A percentile compares a stretch with the other conserved stretches of the same genome.
Evolutionary conservation across 768 basidiomycete genomes (phyloP).

Genomic region (Rhizopogon vesiculosus): DNA sequence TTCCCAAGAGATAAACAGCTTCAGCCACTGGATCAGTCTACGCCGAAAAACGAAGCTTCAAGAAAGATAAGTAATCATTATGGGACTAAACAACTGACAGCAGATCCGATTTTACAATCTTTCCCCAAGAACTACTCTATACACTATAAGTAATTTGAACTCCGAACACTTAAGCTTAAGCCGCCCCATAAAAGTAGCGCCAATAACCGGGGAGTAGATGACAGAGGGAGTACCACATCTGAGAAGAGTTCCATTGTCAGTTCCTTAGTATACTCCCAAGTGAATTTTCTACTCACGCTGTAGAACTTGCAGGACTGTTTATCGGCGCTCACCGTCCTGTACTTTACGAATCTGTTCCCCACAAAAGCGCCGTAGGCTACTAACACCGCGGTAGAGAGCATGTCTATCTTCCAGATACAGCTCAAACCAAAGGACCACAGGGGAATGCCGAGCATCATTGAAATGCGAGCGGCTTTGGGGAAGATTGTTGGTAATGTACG

Average conservation of each 20-base stretch:
- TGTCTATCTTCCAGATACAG: constrained; percentile 31
- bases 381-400: constrained; percentile 20
- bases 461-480: constrained; percentile 31
- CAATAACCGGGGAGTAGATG: constrained; percentile 32
- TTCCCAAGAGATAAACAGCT: no score
- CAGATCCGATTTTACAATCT: no score
- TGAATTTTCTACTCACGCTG: constrained; percentile 23
- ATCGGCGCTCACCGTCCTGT: constrained; percentile 24
- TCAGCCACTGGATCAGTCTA: no score
- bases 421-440: constrained; percentile 33
- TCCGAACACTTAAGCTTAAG: not conserved
- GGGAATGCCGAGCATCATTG: constrained; percentile 28
- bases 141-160: not conserved
- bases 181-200: constrained; percentile 24
- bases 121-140: not conserved
- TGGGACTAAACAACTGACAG: no score
- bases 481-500: constrained; percentile 40
- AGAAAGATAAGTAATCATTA: no score
- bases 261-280: not conserved
- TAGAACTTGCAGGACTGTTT: constrained; percentile 33
- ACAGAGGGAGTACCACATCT: constrained; percentile 32
- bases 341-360: constrained; percentile 28
- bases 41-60: no score
- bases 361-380: constrained; percentile 28
- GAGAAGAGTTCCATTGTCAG: not conserved